Percentiles rank a stretch among this genome's conserved stretches.
Conservation (phyloP, 352 stramenopile species). For the Pythium aristosporum region DNA sequence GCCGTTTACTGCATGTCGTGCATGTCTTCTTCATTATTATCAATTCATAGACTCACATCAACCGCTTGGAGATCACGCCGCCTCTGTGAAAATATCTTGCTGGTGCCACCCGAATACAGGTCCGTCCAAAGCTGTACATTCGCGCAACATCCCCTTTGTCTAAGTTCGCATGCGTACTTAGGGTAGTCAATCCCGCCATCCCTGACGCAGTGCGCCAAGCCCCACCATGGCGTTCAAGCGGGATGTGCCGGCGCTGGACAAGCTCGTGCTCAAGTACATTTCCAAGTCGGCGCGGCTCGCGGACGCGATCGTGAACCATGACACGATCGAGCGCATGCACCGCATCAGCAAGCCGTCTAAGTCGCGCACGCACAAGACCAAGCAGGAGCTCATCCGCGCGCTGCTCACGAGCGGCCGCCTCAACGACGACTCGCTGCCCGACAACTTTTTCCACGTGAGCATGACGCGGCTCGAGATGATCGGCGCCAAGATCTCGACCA, state of each 20-base stretch:
- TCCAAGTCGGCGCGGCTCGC: constrained; percentile 75
- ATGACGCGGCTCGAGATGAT: constrained; percentile 87
- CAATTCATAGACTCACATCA: no score
- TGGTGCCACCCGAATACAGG: no score
- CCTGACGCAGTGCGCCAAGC: no score
- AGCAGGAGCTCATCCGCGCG: constrained; percentile 84
- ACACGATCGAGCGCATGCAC: constrained; percentile 62
- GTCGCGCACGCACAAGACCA: constrained; percentile 80
- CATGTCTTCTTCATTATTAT: no score
- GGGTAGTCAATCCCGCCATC: no score
- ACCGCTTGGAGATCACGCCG: no score
- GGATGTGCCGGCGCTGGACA: constrained; percentile 76
- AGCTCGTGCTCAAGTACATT: constrained; percentile 89
- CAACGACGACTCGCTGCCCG: constrained; percentile 79
- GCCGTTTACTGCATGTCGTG: no score
- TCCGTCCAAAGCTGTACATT: no score
- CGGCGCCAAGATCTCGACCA: constrained; percentile 81
- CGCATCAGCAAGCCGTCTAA: constrained; percentile 73
- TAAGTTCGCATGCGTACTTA: no score
- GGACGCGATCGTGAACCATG: constrained; percentile 68
- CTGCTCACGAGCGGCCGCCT: constrained; percentile 71
- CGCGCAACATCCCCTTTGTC: no score
- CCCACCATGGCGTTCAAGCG: constrained; percentile 81
- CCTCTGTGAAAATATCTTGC: no score
- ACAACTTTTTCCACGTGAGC: constrained; percentile 81